phyloP scores from a whole-genome alignment of 2,329 filamentous ascomycete genomes.

The Albifimbria verrucaria region DNA sequence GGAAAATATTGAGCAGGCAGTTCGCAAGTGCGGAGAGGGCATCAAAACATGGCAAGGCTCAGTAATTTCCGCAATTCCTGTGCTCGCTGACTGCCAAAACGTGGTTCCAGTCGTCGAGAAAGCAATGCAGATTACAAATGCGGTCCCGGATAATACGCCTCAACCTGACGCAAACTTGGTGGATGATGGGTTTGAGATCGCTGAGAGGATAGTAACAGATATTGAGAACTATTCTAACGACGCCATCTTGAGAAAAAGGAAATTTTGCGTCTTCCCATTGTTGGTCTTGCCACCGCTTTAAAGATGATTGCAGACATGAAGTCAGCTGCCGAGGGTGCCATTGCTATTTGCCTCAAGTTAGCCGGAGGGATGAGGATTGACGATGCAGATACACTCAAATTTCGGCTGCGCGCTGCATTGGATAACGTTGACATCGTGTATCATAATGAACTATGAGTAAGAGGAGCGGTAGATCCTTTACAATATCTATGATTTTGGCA shows the following conservation, averaged over 20 bases:
- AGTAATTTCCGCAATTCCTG: background rate
- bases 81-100: background rate
- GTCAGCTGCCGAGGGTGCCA: background rate
- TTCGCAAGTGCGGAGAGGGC: background rate
- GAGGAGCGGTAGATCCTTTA: no score
- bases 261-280: background rate
- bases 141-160: background rate
- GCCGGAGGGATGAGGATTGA: background rate
- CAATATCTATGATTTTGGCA: no score
- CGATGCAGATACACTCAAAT: background rate
- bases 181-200: background rate
- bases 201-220: background rate
- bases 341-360: background rate
- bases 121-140: background rate
- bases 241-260: background rate
- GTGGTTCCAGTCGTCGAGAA: background rate
- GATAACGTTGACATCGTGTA: background rate
- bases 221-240: background rate
- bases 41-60: background rate
- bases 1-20: background rate
- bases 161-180: background rate
- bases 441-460: background rate
- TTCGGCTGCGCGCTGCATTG: background rate
- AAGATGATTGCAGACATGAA: background rate
- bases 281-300: background rate